Percentiles rank a stretch among this genome's conserved stretches.
Conservation (phyloP, 495 filamentous ascomycete genomes). For the Talaromyces stipitatus region DNA sequence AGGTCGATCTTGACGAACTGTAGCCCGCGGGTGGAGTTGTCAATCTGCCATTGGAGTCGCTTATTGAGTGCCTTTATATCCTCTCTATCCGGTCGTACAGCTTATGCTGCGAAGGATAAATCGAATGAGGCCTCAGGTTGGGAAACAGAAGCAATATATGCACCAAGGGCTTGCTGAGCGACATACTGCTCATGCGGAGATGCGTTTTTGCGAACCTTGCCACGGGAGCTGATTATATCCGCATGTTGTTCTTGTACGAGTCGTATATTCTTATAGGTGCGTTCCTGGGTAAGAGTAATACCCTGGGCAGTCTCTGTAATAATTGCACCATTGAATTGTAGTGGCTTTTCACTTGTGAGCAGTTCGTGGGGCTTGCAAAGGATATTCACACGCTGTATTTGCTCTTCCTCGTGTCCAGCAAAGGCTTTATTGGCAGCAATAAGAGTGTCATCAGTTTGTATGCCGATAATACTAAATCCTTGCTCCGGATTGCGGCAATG, state of each 20-base stretch:
- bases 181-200: background rate
- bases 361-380: background rate
- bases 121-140: background rate
- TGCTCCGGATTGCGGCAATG: background rate
- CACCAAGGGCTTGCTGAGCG: background rate
- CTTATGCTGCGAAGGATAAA: background rate
- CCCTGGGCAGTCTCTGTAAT: background rate
- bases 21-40: background rate
- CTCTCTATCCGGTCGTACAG: background rate
- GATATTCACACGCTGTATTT: background rate
- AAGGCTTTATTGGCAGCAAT: background rate
- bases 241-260: background rate
- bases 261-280: background rate
- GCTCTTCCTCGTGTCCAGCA: background rate
- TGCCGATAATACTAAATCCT: background rate
- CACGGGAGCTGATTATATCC: background rate
- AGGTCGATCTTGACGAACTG: background rate
- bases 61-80: conserved; percentile 4
- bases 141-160: background rate
- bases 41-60: background rate
- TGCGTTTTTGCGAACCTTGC: background rate
- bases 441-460: background rate
- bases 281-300: background rate
- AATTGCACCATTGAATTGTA: background rate
- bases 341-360: background rate